Evolutionary conservation across 306 rosid genomes (phyloP), one percentile per base, ranked within the genome.

Genomic region (Fragaria ananassa): DNA sequence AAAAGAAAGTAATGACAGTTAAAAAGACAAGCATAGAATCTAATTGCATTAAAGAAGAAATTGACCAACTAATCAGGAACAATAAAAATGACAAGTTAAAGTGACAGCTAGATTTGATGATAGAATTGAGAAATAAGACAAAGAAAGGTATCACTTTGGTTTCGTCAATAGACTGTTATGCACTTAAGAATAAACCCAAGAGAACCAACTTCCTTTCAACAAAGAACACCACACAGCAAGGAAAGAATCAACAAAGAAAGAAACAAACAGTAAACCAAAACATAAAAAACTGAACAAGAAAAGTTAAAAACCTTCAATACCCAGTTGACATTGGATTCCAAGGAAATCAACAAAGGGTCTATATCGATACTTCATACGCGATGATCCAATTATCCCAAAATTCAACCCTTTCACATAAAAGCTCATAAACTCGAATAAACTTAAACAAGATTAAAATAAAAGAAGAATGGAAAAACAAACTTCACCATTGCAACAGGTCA

Each of bases 171-270:
- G 60, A 74, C 81, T 69, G 81, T 54, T 78, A 79, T 44, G 75
- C 76, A 83, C 78, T 69, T 79, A 0, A 37, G 77, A 71, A 50
- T 74, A 60, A 60, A 74, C 70, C 70, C 5, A 14, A 31, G 46
- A 45, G 58, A 84, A 73, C 84, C 72, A 39, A 57, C 79, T 86
- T 83, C 74, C 78, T 60, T 74, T 39, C 81, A 73, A 85, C 54
- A 60, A 78, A 70, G 61, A 80, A 78, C 68, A 63, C 72, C 85
- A 77, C 68, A 80, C 69, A 77, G 75, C 61, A 81, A 85, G 70
- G 31, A 54, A 74, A 47, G 68, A 57, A 84, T 77, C 72, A 29
- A 37, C 72, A 19, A 17, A 70, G 25, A 18, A 45, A 70, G 25
- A 18, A 45, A 70, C 46, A 51, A 44, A 23, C 53, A 60, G 15